Base-by-base conservation (phyloP, 257 asterid species). In the Gentiana straminea region DNA sequence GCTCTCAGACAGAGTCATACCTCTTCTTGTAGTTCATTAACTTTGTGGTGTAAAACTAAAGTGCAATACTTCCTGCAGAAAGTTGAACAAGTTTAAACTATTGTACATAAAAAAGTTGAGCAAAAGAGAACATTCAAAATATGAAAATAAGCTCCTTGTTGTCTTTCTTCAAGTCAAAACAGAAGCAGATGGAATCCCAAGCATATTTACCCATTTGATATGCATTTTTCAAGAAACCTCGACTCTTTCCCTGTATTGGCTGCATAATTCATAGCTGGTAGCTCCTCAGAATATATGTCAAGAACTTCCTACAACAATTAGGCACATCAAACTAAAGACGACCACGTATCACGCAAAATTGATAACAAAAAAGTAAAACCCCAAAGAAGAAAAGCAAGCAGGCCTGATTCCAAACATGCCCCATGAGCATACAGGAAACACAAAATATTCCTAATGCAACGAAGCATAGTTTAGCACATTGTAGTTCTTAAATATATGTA, bases 221-320 rank as follows among this genome's bases (percentile, higher is more conserved):
- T 79, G 57, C 98, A 84, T 86, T 76, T 79, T 75, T 84, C 79
- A 58, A 86, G 95, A 74, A 91, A 91, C 72, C 35, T 71, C 38
- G 96, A 81, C 61, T 82, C 69, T 77, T 86, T 91, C 69, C 98
- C 96, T 47, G 98, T 84, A 74, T 91, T 87, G 56, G 96, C 84
- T 63, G 96, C 96, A 70, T 77, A 84, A 60, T 82, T 91, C 98
- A 86, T 86, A 38, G 86, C 83, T 8, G 98, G 95, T 49, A 87
- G 77, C 76, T 91, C 98, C 71, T 76, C 76, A 64, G 59, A 75
- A 76, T 91, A 91, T 49, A 91, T 79, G 44, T 56, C 43, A 48
- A 86, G 58, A 13, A 77, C 90, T 64, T 91, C 95, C 98, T 91
- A 82, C 67, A 60, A 54, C 55, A 38, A 61, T 41, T 59, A 62